phyloP scores from a whole-genome alignment of 495 filamentous ascomycete species.

The Coniosporium apollinis region DNA sequence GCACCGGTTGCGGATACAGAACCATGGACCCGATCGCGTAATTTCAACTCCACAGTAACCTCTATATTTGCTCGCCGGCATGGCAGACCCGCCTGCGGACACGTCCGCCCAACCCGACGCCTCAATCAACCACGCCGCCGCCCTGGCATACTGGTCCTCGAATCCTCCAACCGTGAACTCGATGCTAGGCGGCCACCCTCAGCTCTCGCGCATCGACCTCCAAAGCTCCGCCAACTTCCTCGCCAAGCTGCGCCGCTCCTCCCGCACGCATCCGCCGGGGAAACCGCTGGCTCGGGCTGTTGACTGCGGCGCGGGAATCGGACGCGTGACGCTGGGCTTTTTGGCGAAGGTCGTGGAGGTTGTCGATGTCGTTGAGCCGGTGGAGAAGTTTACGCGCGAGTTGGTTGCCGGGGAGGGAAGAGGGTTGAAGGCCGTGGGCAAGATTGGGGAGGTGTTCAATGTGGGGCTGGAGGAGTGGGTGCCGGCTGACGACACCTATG shows the following conservation, averaged over 20 bases:
- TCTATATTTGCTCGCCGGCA: too few relatives aligned
- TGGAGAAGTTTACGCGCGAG: conserved; percentile 38
- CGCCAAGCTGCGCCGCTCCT: conserved; percentile 45
- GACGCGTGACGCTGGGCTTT: conserved; percentile 42
- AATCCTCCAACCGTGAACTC: conserved; percentile 53
- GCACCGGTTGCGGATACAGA: too few relatives aligned
- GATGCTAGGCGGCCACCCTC: conserved; percentile 73
- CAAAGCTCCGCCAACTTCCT: conserved; percentile 62
- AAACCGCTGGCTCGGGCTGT: conserved; percentile 26
- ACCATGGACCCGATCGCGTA: too few relatives aligned
- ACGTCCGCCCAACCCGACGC: too few relatives aligned
- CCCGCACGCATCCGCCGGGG: conserved; percentile 6
- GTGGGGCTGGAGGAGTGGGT: conserved; percentile 61
- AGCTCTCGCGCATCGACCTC: conserved; percentile 59
- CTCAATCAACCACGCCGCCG: conserved; percentile 29
- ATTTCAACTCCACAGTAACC: too few relatives aligned
- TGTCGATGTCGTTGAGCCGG: conserved; percentile 46
- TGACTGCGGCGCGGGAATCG: conserved; percentile 49
- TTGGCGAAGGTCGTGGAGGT: conserved; percentile 32
- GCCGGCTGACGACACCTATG: conserved; percentile 37
- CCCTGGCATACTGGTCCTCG: conserved; percentile 57
- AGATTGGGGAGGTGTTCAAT: conserved; percentile 49
- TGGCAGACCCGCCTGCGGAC: too few relatives aligned
- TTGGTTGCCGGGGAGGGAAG: conserved; percentile 21
- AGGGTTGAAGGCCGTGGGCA: conserved; percentile 4